phyloP scores from a whole-genome alignment of 2,329 filamentous ascomycete species.

The Stagonosporopsis tanaceti region DNA sequence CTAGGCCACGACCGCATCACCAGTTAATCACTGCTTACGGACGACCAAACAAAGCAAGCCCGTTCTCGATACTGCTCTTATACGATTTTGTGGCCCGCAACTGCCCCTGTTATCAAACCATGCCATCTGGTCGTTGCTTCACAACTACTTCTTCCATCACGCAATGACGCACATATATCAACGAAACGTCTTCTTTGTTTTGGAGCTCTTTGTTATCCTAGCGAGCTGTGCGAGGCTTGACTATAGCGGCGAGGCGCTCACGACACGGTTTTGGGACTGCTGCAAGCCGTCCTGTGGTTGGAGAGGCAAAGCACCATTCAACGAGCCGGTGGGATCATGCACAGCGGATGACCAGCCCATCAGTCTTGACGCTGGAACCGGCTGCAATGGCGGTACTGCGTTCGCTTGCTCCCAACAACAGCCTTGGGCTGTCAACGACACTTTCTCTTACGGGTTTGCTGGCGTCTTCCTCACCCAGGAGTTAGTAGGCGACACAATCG shows the following conservation, averaged over 20 bases:
- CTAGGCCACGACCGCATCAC: conserved; percentile 13
- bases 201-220: conserved; percentile 33
- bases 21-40: conserved; percentile 46
- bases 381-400: conserved; percentile 64
- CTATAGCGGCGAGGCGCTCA: conserved; percentile 43
- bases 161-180: conserved; percentile 45
- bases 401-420: conserved; percentile 67
- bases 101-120: conserved; percentile 43
- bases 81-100: conserved; percentile 43
- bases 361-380: conserved; percentile 58
- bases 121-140: conserved; percentile 41
- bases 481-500: conserved; percentile 54
- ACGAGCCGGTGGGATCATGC: conserved; percentile 62
- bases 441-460: conserved; percentile 69
- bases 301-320: conserved; percentile 64
- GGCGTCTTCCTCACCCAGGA: conserved; percentile 61
- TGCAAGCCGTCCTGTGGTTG: conserved; percentile 74
- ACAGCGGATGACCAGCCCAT: conserved; percentile 62
- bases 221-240: conserved; percentile 33
- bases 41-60: conserved; percentile 44
- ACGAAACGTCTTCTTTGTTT: conserved; percentile 13
- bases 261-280: conserved; percentile 63
- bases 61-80: conserved; percentile 33
- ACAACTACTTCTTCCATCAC: conserved; percentile 40
- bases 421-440: conserved; percentile 68